Base-by-base conservation (phyloP, 202 grass and related monocot genomes). In the Digitaria exilis region DNA sequence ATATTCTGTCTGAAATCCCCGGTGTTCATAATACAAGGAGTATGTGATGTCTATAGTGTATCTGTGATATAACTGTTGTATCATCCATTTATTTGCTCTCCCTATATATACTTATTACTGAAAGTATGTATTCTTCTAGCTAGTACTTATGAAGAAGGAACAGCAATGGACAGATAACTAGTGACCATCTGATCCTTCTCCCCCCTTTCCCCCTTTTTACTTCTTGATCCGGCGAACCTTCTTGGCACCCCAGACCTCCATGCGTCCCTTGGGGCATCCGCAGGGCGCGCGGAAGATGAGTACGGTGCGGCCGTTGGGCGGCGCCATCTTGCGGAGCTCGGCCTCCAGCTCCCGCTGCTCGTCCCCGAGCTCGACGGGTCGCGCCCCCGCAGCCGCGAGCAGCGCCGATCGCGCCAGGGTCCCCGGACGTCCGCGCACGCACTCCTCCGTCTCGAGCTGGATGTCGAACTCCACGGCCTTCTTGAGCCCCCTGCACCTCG, bases 381-480 rank as follows among this genome's bases (percentile, higher is more conserved):
- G 82, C 18, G 91, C 86, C 31, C 89, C 92, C 0, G 88, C 88
- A 0, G 89, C 77, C 10, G 94, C 90, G 44, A 88, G 90, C 10
- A 94, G 91, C 68, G 94, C 77, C 68, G 94, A 77, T 42, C 87
- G 93, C 51, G 85, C 78, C 24, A 84, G 92, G 19, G 87, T 74
- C 1, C 80, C 59, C 4, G 89, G 87, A 0, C 84, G 83, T 9
- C 85, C 90, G 34, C 94, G 92, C 25, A 95, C 90, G 64, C 96
- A 95, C 87, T 98, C 96, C 92, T 98, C 92, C 15, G 96, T 93
- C 85, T 98, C 96, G 46, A 98, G 85, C 83, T 93, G 92, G 77
- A 98, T 98, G 72, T 98, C 96, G 77, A 98, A 95, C 85, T 98
- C 96, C 2, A 98, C 88, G 31, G 96, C 92, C 75, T 98, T 98